Percentiles rank a stretch among this genome's conserved stretches.
Evolutionary conservation across 768 basidiomycete species (phyloP).

Genomic region (Tephrocybe sp.): DNA sequence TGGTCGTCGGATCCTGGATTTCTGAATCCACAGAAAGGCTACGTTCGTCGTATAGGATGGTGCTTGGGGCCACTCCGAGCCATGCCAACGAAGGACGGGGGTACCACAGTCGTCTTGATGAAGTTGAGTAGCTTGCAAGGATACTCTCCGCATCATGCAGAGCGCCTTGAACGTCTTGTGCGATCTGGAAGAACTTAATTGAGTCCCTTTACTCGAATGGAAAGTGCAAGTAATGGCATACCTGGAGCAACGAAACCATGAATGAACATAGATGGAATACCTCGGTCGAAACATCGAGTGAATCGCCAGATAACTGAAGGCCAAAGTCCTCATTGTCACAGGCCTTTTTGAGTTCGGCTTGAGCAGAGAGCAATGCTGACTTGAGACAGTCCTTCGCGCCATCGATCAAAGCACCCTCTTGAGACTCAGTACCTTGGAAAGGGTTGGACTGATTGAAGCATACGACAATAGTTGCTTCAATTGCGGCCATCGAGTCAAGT

Average conservation of each 20-base stretch:
- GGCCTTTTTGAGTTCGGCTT: slow-evolving; percentile 30
- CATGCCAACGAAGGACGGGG: slow-evolving; percentile 40
- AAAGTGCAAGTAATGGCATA: too few species aligned
- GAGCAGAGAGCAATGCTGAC: slow-evolving; percentile 21
- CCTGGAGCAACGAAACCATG: slow-evolving; percentile 46
- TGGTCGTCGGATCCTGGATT: slow-evolving; percentile 18
- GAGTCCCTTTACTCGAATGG: not conserved
- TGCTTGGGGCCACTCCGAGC: slow-evolving; percentile 38
- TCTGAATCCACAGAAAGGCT: slow-evolving; percentile 15
- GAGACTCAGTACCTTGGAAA: slow-evolving; percentile 2
- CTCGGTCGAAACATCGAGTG: slow-evolving; percentile 25
- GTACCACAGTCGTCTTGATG: slow-evolving; percentile 36
- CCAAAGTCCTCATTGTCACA: slow-evolving; percentile 30
- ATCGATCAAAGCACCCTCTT: slow-evolving; percentile 14
- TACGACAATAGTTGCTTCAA: slow-evolving; percentile 31
- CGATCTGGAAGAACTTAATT: slow-evolving; percentile 33
- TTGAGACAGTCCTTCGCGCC: slow-evolving; percentile 23
- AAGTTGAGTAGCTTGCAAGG: slow-evolving; percentile 28
- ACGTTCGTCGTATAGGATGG: slow-evolving; percentile 21
- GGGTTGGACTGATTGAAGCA: slow-evolving; percentile 23
- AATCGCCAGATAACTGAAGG: slow-evolving; percentile 18
- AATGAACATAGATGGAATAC: slow-evolving; percentile 37
- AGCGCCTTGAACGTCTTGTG: slow-evolving; percentile 36
- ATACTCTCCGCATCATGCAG: slow-evolving; percentile 32
- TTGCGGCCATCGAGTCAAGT: slow-evolving; percentile 31